Base-by-base conservation (phyloP, 2,329 filamentous ascomycete genomes). In the Orbilia brochopaga region DNA sequence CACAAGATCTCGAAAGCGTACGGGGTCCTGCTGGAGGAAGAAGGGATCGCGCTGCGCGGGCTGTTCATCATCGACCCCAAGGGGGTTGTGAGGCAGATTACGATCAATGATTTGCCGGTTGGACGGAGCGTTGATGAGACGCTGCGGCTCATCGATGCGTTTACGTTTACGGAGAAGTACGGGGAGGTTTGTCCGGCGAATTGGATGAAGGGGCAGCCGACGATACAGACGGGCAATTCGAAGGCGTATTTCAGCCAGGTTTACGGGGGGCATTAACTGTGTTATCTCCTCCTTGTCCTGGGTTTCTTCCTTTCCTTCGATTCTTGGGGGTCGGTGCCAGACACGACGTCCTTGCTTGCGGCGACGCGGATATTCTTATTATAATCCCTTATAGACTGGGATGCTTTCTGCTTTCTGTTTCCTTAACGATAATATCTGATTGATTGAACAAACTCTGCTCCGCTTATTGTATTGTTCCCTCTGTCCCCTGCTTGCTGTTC, bases 31-130 rank as follows among this genome's bases (percentile, higher is more conserved):
- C 82, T 87, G 65, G 86, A 88, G 79, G 84, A 87, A 21, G 83
- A 86, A 78, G 86, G 86, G 37, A 82, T 88, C 69, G 85, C 86
- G 11, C 83, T 88, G 67, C 82, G 86, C 21, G 86, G 86, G 2
- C 81, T 88, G 51, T 88, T 88, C 81, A 83, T 88, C 79, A 87
- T 88, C 76, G 86, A 88, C 78, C 85, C 86, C 69, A 84, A 85
- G 78, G 86, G 86, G 62, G 79, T 83, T 27, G 80, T 88, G 24
- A 80, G 86, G 74, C 85, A 81, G 82, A 86, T 88, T 78, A 87
- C 86, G 73, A 81, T 88, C 81, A 88, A 88, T 79, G 86, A 88
- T 76, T 82, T 87, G 32, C 85, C 86, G 72, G 85, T 88, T 74
- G 86, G 86, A 70, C 85, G 86, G 75, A 83, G 84, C 75, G 86